Evolutionary conservation across 208 protist species (phyloP).

Genomic region (Trypanosoma melophagium): DNA sequence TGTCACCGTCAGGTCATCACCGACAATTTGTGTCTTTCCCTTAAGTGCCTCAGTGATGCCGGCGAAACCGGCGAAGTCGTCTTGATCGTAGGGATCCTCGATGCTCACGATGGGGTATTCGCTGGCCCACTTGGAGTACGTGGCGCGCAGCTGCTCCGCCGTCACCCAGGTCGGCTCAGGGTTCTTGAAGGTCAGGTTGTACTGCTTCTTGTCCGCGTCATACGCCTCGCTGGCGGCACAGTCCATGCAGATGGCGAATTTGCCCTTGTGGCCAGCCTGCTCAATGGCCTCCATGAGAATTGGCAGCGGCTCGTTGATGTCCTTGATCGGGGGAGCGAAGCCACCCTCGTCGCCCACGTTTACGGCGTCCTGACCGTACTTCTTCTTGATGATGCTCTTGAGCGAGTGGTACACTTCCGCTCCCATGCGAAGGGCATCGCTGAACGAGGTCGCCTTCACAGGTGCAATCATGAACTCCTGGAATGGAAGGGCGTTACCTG

Average conservation of each 20-base stretch:
- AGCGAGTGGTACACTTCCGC: constrained; percentile 98
- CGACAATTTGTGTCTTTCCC: constrained; percentile 95
- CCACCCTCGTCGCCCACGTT: constrained; percentile 99
- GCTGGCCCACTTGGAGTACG: constrained; percentile 90
- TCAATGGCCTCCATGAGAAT: constrained; percentile 97
- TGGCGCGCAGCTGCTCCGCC: constrained; percentile 80
- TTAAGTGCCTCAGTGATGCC: constrained; percentile 74
- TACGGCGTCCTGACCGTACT: constrained; percentile 95
- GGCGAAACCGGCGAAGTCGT: constrained; percentile 95
- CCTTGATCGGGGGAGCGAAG: constrained; percentile 95
- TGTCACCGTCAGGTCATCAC: constrained; percentile 98
- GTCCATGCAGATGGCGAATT: constrained; percentile 99
- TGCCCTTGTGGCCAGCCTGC: constrained; percentile 91
- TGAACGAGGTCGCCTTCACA: constrained; percentile 93
- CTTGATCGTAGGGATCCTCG: constrained; percentile 99
- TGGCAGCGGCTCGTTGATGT: constrained; percentile 96
- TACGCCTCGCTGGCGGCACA: constrained; percentile 99
- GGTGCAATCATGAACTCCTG: constrained; percentile 99
- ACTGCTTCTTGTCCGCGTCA: constrained; percentile 89
- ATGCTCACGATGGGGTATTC: constrained; percentile 98
- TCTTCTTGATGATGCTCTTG: constrained; percentile 95
- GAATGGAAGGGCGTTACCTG: constrained; percentile 94
- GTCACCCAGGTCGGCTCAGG: constrained; percentile 71
- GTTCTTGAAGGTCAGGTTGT: constrained; percentile 98
- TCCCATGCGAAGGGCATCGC: constrained; percentile 95